Conservation (phyloP, 495 filamentous ascomycete species). For the Opeltia flavorubescens region DNA sequence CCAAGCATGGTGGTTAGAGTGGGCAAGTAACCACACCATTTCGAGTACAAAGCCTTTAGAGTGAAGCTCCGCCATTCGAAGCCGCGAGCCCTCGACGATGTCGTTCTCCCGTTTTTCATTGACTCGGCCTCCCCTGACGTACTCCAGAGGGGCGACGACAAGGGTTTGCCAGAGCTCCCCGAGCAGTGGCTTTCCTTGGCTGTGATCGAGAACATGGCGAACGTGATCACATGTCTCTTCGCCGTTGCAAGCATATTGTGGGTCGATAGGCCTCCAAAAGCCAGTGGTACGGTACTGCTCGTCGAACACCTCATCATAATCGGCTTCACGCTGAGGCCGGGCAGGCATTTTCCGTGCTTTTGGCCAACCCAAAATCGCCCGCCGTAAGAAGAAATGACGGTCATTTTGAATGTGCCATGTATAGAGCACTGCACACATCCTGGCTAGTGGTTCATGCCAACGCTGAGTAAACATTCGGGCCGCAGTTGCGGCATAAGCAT, state of each 20-base stretch:
- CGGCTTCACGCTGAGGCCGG: constrained; percentile 17
- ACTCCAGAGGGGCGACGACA: constrained; percentile 15
- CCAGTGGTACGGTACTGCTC: constrained; percentile 19
- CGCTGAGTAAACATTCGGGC: constrained; percentile 18
- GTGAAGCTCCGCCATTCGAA: constrained; percentile 16
- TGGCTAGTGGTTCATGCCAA: constrained; percentile 17
- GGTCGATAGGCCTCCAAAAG: constrained; percentile 17
- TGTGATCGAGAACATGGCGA: constrained; percentile 8
- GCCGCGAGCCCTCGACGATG: constrained; percentile 12
- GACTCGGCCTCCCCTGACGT: constrained; percentile 16
- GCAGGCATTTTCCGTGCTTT: constrained; percentile 14
- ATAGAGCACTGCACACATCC: constrained; percentile 17
- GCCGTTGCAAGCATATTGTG: constrained; percentile 18
- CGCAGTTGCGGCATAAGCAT: constrained; percentile 18
- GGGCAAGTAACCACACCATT: constrained; percentile 20
- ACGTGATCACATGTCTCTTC: constrained; percentile 19
- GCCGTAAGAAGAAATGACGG: constrained; percentile 18
- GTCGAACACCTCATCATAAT: constrained; percentile 22
- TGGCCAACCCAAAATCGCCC: constrained; percentile 18
- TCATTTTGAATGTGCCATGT: constrained; percentile 22
- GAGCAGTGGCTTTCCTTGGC: constrained; percentile 8
- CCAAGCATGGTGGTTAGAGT: constrained; percentile 24
- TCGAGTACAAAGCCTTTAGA: constrained; percentile 19
- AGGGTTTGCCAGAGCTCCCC: constrained; percentile 16
- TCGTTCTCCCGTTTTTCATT: constrained; percentile 13